Evolutionary conservation across 768 basidiomycete species (phyloP).

Genomic region (Phylloporus sp.): DNA sequence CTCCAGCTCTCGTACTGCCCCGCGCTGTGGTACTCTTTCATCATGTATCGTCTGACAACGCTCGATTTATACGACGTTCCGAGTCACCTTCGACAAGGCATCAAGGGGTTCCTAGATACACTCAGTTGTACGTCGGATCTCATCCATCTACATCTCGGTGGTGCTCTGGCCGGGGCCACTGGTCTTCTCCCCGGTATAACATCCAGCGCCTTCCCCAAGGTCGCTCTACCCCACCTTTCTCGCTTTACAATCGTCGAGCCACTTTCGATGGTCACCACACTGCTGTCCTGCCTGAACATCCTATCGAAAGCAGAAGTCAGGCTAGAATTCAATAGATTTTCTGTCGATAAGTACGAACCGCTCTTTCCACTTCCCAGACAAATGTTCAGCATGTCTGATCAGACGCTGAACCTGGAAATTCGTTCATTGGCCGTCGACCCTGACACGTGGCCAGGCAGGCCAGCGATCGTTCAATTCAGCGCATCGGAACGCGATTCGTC

Average conservation of each 20-base stretch:
- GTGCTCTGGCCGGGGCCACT: slow-evolving; percentile 21
- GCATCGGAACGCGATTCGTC: too few species aligned
- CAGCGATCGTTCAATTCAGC: too few species aligned
- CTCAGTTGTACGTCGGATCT: slow-evolving; percentile 33
- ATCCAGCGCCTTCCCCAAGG: background rate
- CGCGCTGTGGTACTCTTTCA: background rate
- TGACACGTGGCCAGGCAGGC: too few species aligned
- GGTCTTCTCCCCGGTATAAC: background rate
- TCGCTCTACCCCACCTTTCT: slow-evolving; percentile 5
- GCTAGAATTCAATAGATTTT: background rate
- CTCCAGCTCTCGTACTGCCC: background rate
- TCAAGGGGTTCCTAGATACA: slow-evolving; percentile 28
- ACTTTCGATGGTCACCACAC: slow-evolving; percentile 1
- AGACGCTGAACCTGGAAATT: too few species aligned
- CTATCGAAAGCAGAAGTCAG: background rate
- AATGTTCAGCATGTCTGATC: background rate
- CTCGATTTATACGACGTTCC: slow-evolving; percentile 30
- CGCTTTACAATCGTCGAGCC: slow-evolving; percentile 4
- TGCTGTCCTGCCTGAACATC: slow-evolving; percentile 7
- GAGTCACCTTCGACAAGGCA: slow-evolving; percentile 19
- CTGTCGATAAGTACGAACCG: background rate
- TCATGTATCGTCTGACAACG: slow-evolving; percentile 26
- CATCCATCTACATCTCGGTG: slow-evolving; percentile 29
- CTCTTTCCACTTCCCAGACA: background rate
- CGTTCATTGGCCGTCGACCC: background rate